phyloP scores from a whole-genome alignment of 306 rosid species.

The Alnus rubra region DNA sequence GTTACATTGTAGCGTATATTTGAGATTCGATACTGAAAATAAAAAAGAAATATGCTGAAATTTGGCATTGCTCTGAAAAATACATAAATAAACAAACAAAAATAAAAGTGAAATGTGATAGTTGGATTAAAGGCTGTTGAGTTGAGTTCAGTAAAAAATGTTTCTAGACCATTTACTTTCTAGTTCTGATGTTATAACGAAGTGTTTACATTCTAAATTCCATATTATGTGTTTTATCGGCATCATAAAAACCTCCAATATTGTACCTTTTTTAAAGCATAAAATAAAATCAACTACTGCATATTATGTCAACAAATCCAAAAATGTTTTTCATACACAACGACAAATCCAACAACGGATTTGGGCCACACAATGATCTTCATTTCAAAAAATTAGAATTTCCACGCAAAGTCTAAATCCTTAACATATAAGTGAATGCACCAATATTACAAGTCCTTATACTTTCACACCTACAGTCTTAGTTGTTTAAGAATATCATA shows the following conservation, averaged over 20 bases:
- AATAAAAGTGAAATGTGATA: slow-evolving; percentile 12
- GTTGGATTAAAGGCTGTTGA: neutral
- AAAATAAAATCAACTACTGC: neutral
- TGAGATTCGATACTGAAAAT: slow-evolving; percentile 79
- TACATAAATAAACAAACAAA: neutral
- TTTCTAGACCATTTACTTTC: neutral
- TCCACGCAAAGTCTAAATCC: neutral
- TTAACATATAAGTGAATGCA: neutral
- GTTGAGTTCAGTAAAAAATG: slow-evolving; percentile 8
- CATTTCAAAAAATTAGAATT: neutral
- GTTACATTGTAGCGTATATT: slow-evolving; percentile 69
- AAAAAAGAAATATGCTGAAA: slow-evolving; percentile 14
- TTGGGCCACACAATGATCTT: neutral
- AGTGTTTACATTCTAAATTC: neutral
- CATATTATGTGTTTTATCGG: neutral
- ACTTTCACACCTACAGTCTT: neutral
- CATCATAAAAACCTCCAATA: neutral
- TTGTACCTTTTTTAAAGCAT: neutral
- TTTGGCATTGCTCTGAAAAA: neutral
- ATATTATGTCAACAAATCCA: neutral
- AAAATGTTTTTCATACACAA: neutral
- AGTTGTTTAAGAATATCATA: neutral
- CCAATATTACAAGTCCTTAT: neutral
- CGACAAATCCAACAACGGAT: too few species aligned
- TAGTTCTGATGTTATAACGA: neutral